Evolutionary conservation across 2,329 filamentous ascomycete species (phyloP).

Genomic region (Aureobasidium pullulans): DNA sequence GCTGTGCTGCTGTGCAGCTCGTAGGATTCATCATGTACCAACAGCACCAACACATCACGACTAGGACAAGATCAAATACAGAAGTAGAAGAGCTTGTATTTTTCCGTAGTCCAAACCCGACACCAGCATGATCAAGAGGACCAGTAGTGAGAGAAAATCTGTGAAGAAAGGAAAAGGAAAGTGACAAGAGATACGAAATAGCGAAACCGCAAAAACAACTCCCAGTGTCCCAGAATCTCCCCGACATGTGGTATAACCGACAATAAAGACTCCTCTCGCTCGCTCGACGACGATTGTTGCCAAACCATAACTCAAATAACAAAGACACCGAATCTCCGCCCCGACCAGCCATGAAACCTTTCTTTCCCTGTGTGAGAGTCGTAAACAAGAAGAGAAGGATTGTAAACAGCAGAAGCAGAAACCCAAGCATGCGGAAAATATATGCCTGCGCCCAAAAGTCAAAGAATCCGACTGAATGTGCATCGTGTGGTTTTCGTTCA

Average conservation of each 20-base stretch:
- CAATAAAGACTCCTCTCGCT: conserved; percentile 12
- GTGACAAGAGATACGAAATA: conserved; percentile 12
- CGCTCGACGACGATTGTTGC: conserved; percentile 12
- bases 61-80: neutral
- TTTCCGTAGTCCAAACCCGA: conserved; percentile 4
- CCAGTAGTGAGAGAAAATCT: neutral
- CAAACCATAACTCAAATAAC: conserved; percentile 9
- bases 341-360: conserved; percentile 12
- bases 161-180: neutral
- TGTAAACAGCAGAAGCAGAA: conserved; percentile 12
- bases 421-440: conserved; percentile 1
- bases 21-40: too few species aligned
- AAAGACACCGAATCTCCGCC: conserved; percentile 7
- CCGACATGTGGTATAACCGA: conserved; percentile 12
- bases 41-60: neutral
- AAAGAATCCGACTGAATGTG: conserved; percentile 17
- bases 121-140: neutral
- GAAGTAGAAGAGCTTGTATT: conserved; percentile 7
- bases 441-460: conserved; percentile 13
- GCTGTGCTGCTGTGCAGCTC: too few species aligned
- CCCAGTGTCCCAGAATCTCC: conserved; percentile 11
- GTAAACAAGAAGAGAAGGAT: conserved; percentile 14
- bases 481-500: conserved; percentile 12
- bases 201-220: conserved; percentile 9
- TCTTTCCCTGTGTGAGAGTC: conserved; percentile 15